Percentiles rank a stretch among this genome's conserved stretches.
These are phyloP conservation scores for Cymbopogon citratus DNA, from an alignment of 176 grass and related monocot genomes.

Conservation along the genomic window DNA sequence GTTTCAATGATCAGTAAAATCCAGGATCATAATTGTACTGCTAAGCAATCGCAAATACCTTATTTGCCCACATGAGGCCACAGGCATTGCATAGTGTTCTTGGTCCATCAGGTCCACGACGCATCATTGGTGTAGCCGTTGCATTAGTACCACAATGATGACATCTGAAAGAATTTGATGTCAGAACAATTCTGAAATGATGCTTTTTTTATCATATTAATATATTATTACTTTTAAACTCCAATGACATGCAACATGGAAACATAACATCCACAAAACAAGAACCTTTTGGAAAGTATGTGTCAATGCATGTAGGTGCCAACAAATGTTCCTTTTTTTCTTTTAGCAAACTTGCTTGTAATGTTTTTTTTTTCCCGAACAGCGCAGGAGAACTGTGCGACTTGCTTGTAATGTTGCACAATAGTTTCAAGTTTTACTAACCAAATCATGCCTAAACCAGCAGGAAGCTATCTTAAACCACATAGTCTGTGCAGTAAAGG, in stretches of 20 bases:
- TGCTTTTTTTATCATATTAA: too few species aligned
- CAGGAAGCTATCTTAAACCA: neutral
- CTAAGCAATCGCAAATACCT: constrained; percentile 39
- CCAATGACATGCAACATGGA: neutral
- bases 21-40: too few species aligned
- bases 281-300: neutral
- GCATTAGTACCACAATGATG: constrained; percentile 85
- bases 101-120: constrained; percentile 89
- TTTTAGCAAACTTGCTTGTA: constrained; percentile 19
- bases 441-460: neutral
- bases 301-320: neutral
- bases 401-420: constrained; percentile 3
- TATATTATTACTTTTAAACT: neutral
- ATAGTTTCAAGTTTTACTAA: constrained; percentile 12
- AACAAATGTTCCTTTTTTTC: constrained; percentile 2
- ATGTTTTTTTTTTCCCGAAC: too few species aligned
- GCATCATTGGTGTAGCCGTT: constrained; percentile 91
- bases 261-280: neutral
- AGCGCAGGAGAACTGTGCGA: too few species aligned
- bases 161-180: constrained; percentile 53
- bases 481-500: neutral
- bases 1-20: neutral
- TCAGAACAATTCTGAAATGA: constrained; percentile 11
- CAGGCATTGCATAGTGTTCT: constrained; percentile 98
- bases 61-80: constrained; percentile 99